Evolutionary conservation across 2,329 filamentous ascomycete species (phyloP).

Genomic region (Aspergillus sp.): DNA sequence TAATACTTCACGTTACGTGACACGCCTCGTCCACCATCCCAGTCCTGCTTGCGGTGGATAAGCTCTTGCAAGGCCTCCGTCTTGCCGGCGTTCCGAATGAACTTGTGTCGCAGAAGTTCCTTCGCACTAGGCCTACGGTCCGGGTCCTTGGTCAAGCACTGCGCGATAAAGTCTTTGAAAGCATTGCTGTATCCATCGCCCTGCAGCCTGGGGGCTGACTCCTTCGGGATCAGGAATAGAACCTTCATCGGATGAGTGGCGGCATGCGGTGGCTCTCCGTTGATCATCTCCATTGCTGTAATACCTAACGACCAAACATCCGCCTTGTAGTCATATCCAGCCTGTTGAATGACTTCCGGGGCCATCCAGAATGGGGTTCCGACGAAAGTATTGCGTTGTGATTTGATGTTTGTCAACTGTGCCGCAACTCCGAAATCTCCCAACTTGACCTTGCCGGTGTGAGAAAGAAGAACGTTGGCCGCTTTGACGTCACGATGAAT

Average conservation of each 20-base stretch:
- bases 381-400: conserved; percentile 94
- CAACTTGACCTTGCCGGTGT: conserved; percentile 86
- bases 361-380: conserved; percentile 98
- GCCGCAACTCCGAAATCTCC: conserved; percentile 97
- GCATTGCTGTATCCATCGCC: conserved; percentile 78
- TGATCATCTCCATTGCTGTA: conserved; percentile 84
- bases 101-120: conserved; percentile 83
- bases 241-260: conserved; percentile 92
- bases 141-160: conserved; percentile 89
- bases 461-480: conserved; percentile 90
- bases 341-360: conserved; percentile 88
- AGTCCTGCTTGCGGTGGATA: conserved; percentile 76
- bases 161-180: conserved; percentile 89
- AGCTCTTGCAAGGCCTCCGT: conserved; percentile 85
- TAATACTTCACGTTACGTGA: conserved; percentile 79
- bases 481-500: conserved; percentile 97
- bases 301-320: conserved; percentile 94
- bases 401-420: conserved; percentile 96
- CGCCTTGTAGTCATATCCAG: conserved; percentile 80
- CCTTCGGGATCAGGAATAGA: conserved; percentile 86
- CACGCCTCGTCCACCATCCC: conserved; percentile 70
- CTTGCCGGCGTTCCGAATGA: conserved; percentile 83
- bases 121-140: conserved; percentile 80
- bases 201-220: conserved; percentile 78
- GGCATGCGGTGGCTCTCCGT: conserved; percentile 84